Base-by-base conservation (phyloP, 371 early-diverging fungal species). In the Mucor racemosus region DNA sequence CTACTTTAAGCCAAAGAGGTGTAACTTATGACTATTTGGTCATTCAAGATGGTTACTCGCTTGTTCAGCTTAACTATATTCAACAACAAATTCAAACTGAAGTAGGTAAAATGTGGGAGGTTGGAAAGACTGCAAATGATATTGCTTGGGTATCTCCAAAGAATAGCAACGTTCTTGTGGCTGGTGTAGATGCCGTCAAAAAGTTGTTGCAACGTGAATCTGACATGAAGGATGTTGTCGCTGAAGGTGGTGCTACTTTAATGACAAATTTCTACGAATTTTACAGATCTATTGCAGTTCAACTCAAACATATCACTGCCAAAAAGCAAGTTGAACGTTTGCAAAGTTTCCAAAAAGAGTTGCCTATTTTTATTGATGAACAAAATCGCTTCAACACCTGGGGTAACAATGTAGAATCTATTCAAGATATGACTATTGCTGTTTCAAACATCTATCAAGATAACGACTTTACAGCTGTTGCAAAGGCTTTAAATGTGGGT, bases 21-120 rank as follows among this genome's bases (percentile, higher is more conserved):
- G 73, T 80, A 53, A 74, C 80, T 17, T 80, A 66, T 64, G 76
- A 77, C 46, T 77, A 75, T 46, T 65, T 80, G 62, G 68, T 80
- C 42, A 55, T 80, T n/a, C 80, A 80, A 66, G 80, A 80, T 53
- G 69, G 61, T 15, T 63, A 77, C 41, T 72, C 74, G 3, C 67
- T 80, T 54, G 60, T 74, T 13, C 80, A 74, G 42, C 56, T 80
- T 17, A 63, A 61, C 41, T 44, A 66, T 46, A 58, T 69, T 55
- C 64, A 69, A 58, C 62, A 71, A 54, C 41, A 72, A 44, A 61
- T 69, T 15, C 62, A 65, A 19, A 11, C 56, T 17, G 65, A 72
- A 65, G 56, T 48, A 7, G 59, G 58, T 11, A 53, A 72, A 44
- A 60, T 72, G 21, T 42, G 36, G 33, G 50, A 39, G 15, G 33